phyloP scores from a whole-genome alignment of 768 basidiomycete species.

The Sistotremastrum suecicum region DNA sequence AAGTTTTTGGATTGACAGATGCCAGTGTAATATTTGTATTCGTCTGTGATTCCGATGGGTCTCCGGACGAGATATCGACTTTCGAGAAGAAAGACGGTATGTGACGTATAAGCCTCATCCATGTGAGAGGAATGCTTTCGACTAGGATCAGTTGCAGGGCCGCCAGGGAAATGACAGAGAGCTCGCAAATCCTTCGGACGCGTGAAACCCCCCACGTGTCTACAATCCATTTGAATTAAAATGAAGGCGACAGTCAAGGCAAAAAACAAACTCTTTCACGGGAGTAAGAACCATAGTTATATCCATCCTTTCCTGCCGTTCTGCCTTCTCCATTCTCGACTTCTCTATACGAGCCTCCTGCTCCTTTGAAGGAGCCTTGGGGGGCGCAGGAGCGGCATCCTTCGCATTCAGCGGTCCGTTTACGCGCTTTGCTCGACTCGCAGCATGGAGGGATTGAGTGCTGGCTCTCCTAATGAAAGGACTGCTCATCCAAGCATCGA shows the following conservation, averaged over 20 bases:
- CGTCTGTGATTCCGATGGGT: conserved; percentile 17
- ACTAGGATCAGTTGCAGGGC: conserved; percentile 8
- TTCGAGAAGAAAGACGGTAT: conserved; percentile 26
- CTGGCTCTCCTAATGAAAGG: too few species aligned
- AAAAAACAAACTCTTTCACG: conserved; percentile 21
- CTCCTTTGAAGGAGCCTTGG: too few species aligned
- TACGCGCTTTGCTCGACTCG: too few species aligned
- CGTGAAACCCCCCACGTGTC: conserved; percentile 26
- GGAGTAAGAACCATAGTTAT: conserved; percentile 22
- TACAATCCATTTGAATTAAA: conserved; percentile 8
- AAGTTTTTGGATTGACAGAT: conserved; percentile 21
- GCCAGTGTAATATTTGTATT: conserved; percentile 19
- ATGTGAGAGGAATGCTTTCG: background rate
- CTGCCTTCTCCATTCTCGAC: conserved; percentile 22
- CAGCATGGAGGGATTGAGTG: too few species aligned
- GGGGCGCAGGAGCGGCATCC: too few species aligned
- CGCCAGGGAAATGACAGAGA: conserved; percentile 24
- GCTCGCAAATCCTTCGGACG: conserved; percentile 22
- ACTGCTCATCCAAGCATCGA: too few species aligned
- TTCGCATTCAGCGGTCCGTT: too few species aligned
- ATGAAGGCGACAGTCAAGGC: background rate
- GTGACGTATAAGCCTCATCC: conserved; percentile 20
- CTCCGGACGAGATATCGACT: conserved; percentile 18
- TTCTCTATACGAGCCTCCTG: too few species aligned
- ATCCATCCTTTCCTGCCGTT: conserved; percentile 28